phyloP scores from a whole-genome alignment of 192 early-diverging fungal species.

The Umbelopsis isabellina region DNA sequence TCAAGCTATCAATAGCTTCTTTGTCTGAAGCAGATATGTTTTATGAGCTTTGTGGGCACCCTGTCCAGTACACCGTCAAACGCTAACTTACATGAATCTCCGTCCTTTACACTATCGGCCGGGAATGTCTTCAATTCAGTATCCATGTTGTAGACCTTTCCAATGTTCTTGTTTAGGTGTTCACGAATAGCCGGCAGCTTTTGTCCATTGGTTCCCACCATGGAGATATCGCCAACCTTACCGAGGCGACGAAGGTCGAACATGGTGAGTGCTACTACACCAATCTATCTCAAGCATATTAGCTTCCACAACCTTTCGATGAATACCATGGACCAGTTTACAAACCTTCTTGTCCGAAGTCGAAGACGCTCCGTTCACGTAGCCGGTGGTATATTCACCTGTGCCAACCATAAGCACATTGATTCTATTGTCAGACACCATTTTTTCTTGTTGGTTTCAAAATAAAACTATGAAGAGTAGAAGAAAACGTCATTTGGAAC shows the following conservation, averaged over 20 bases:
- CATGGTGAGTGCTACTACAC: constrained; percentile 47
- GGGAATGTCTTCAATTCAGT: constrained; percentile 38
- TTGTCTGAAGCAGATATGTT: constrained; percentile 30
- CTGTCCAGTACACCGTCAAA: not conserved
- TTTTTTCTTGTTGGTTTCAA: not conserved
- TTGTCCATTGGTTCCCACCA: constrained; percentile 48
- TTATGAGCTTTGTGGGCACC: not conserved
- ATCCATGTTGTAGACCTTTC: constrained; percentile 35
- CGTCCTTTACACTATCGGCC: constrained; percentile 43
- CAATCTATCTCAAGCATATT: constrained; percentile 5
- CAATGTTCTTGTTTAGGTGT: constrained; percentile 38
- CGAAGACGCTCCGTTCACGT: constrained; percentile 30
- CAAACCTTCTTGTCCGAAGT: constrained; percentile 41
- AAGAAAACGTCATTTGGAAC: not conserved
- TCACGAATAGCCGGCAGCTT: constrained; percentile 45
- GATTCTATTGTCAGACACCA: not conserved
- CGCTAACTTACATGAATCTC: constrained; percentile 41
- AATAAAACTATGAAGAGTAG: not conserved
- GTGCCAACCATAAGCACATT: constrained; percentile 46
- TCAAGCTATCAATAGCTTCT: constrained; percentile 42
- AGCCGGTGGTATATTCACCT: constrained; percentile 49
- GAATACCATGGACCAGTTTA: not conserved
- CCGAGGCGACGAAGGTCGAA: constrained; percentile 42
- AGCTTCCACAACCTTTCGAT: not conserved
- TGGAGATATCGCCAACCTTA: constrained; percentile 38